Evolutionary conservation across 2,329 filamentous ascomycete genomes (phyloP).

Genomic region (Trichophyton simii): DNA sequence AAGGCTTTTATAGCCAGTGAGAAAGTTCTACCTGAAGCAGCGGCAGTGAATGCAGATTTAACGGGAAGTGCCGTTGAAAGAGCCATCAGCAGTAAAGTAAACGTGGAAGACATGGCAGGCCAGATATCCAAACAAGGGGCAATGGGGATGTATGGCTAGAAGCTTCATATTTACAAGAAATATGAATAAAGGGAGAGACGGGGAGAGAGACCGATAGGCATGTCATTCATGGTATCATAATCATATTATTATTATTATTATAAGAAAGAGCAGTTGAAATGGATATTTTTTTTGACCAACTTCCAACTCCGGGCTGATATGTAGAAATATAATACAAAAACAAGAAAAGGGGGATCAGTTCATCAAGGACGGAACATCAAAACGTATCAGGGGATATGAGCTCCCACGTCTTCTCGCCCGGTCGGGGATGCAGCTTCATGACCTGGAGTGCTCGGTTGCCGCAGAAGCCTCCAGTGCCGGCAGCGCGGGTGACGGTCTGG

Average conservation of each 20-base stretch:
- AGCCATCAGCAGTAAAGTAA: background rate
- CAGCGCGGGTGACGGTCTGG: constrained; percentile 26
- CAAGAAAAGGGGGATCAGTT: too few species aligned
- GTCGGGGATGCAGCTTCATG: constrained; percentile 30
- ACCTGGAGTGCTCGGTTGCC: constrained; percentile 33
- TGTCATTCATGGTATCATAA: background rate
- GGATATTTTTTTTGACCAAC: background rate
- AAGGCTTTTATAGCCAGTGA: background rate
- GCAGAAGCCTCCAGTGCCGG: constrained; percentile 35
- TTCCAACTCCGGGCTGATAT: background rate
- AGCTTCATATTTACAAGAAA: background rate
- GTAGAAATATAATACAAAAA: background rate
- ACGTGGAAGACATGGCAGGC: background rate
- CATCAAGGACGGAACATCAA: background rate
- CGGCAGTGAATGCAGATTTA: background rate
- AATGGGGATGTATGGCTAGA: background rate
- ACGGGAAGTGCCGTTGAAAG: background rate
- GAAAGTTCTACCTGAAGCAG: background rate
- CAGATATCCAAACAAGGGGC: background rate
- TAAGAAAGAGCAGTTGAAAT: too few species aligned
- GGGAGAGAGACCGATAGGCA: background rate
- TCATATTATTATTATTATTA: background rate
- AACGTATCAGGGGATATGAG: constrained; percentile 27
- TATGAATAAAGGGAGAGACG: background rate
- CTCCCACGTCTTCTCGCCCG: constrained; percentile 36